Percentiles rank a stretch among this genome's conserved stretches.
phyloP scores from a whole-genome alignment of 805 yeast genomes.

The Candida parachauliodes region DNA sequence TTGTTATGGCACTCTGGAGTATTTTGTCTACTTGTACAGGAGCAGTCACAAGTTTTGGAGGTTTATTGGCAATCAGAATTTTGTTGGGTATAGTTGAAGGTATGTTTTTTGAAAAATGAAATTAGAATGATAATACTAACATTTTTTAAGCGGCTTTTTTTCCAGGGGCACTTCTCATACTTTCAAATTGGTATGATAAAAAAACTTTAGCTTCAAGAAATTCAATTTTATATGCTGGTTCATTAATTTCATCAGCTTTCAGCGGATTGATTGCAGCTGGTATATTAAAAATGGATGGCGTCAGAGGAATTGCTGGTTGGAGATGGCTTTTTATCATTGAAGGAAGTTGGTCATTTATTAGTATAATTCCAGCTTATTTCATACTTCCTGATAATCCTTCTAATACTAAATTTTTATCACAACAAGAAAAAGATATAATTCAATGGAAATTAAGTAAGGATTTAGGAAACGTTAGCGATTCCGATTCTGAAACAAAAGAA shows the following conservation, averaged over 20 bases:
- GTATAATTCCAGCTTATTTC: conserved; percentile 43
- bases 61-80: conserved; percentile 44
- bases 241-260: conserved; percentile 50
- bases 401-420: conserved; percentile 43
- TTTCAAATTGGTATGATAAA: conserved; percentile 55
- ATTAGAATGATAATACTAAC: neutral
- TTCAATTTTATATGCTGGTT: conserved; percentile 49
- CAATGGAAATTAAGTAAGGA: conserved; percentile 40
- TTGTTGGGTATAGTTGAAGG: conserved; percentile 47
- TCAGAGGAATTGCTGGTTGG: conserved; percentile 46
- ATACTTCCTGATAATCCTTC: conserved; percentile 52
- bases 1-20: conserved; percentile 52
- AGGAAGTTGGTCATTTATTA: conserved; percentile 49
- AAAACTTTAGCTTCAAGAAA: conserved; percentile 48
- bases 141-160: conserved; percentile 21
- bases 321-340: conserved; percentile 55
- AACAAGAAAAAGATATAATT: conserved; percentile 43
- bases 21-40: conserved; percentile 45
- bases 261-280: conserved; percentile 56
- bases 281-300: conserved; percentile 41
- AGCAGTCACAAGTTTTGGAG: conserved; percentile 41
- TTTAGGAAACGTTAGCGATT: conserved; percentile 36
- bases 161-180: conserved; percentile 44
- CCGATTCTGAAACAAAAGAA: conserved; percentile 32
- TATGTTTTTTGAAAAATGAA: conserved; percentile 16